These are phyloP conservation scores for Hymenoscyphus fructigenus DNA, from an alignment of 2,329 filamentous ascomycete species.

Conservation along the genomic window DNA sequence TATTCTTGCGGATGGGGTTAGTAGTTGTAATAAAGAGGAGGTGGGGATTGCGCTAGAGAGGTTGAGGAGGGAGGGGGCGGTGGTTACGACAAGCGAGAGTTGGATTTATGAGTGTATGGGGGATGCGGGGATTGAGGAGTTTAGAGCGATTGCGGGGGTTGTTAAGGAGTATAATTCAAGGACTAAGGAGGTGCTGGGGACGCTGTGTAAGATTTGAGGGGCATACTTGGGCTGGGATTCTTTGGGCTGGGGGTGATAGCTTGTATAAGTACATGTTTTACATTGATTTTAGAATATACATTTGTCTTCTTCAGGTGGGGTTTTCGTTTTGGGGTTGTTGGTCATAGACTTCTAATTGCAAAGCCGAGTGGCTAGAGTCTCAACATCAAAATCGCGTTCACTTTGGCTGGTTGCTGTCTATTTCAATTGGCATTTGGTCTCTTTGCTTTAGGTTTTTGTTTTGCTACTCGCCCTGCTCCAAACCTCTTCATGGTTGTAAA, in stretches of 20 bases:
- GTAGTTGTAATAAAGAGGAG: slow-evolving; percentile 81
- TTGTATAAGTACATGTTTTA: not conserved
- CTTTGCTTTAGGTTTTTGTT: too few species aligned
- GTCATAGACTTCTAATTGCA: too few species aligned
- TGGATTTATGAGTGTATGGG: slow-evolving; percentile 87
- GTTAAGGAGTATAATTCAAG: slow-evolving; percentile 74
- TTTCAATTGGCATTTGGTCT: too few species aligned
- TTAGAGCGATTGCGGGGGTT: slow-evolving; percentile 69
- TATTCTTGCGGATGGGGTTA: slow-evolving; percentile 84
- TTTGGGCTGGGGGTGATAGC: not conserved
- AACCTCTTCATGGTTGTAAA: too few species aligned
- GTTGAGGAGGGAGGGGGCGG: slow-evolving; percentile 71
- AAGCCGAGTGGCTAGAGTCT: too few species aligned
- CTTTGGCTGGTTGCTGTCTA: too few species aligned
- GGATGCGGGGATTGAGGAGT: slow-evolving; percentile 72
- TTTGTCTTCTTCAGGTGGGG: not conserved
- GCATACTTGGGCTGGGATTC: not conserved
- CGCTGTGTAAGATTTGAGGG: slow-evolving; percentile 59
- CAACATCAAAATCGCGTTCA: too few species aligned
- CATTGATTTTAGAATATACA: not conserved
- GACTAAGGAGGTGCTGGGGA: slow-evolving; percentile 68
- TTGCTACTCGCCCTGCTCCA: too few species aligned
- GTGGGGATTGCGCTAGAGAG: slow-evolving; percentile 75
- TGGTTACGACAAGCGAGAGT: slow-evolving; percentile 85
- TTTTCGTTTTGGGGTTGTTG: not conserved